phyloP scores from a whole-genome alignment of 1,284 basidiomycete genomes.

The Testicularia cyperi region DNA sequence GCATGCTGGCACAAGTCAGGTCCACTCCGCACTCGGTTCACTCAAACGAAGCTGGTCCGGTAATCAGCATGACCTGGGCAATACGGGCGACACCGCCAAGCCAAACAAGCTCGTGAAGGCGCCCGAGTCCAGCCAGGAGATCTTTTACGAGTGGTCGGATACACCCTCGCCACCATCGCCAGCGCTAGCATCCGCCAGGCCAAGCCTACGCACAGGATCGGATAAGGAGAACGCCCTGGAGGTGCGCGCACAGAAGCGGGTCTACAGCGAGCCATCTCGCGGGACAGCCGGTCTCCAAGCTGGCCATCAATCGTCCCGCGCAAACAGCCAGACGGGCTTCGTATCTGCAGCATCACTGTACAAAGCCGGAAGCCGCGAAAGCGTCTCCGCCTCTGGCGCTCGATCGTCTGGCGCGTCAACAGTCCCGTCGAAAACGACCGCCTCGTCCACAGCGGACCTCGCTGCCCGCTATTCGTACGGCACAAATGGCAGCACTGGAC shows the following conservation, averaged over 20 bases:
- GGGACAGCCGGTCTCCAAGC: neutral
- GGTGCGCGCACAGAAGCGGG: constrained; percentile 10
- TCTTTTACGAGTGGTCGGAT: constrained; percentile 34
- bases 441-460: no score
- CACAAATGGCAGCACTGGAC: no score
- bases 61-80: constrained; percentile 38
- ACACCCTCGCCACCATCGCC: constrained; percentile 25
- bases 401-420: no score
- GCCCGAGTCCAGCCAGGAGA: constrained; percentile 17
- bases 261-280: neutral
- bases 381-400: no score
- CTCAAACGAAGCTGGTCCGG: constrained; percentile 44
- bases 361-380: no score
- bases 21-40: constrained; percentile 28
- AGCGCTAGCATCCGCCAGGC: neutral
- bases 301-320: no score
- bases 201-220: constrained; percentile 7
- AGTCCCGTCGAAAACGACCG: no score
- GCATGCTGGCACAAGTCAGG: constrained; percentile 2
- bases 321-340: no score
- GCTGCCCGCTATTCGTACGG: no score
- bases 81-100: constrained; percentile 2
- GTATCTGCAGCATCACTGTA: neutral
- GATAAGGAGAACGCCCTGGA: constrained; percentile 22
- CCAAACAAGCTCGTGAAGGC: neutral